Conservation (phyloP, 1,139 yeast species). For the Protomyces pachydermus region DNA sequence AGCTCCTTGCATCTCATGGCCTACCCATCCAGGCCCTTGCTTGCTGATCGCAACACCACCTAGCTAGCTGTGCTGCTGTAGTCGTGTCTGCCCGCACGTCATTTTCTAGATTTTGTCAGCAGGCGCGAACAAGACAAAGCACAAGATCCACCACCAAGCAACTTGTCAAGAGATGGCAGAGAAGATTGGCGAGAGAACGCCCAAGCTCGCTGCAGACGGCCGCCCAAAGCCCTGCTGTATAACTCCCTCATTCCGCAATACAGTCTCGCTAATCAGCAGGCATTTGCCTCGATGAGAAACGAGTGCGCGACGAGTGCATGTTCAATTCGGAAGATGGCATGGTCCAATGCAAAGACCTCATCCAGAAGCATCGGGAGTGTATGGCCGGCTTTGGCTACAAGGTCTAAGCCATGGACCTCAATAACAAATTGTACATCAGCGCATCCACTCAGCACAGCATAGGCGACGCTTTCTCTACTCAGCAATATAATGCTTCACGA, state of each 20-base stretch:
- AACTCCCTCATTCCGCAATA: background rate
- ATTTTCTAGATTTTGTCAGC: background rate
- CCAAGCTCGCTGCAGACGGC: conserved; percentile 24
- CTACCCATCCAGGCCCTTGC: too few species aligned
- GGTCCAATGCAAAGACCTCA: conserved; percentile 17
- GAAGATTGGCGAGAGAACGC: conserved; percentile 17
- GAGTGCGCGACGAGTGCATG: conserved; percentile 22
- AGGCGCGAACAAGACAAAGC: background rate
- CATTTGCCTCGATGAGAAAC: conserved; percentile 22
- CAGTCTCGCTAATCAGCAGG: background rate
- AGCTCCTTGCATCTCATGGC: too few species aligned
- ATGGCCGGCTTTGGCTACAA: conserved; percentile 26
- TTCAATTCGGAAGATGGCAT: conserved; percentile 23
- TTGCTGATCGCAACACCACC: too few species aligned
- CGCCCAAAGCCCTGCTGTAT: conserved; percentile 24
- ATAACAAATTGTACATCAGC: background rate
- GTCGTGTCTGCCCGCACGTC: too few species aligned
- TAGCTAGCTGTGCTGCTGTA: too few species aligned
- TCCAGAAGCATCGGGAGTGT: conserved; percentile 19
- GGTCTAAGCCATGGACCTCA: background rate
- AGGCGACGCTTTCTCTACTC: background rate
- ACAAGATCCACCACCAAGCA: background rate
- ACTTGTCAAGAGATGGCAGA: conserved; percentile 3
- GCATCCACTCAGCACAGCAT: background rate
- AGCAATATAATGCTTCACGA: too few species aligned